A percentile compares a stretch with the other conserved stretches of the same genome.
phyloP scores from a whole-genome alignment of 345 rosid genomes.

The Eucalyptus pauciflora region DNA sequence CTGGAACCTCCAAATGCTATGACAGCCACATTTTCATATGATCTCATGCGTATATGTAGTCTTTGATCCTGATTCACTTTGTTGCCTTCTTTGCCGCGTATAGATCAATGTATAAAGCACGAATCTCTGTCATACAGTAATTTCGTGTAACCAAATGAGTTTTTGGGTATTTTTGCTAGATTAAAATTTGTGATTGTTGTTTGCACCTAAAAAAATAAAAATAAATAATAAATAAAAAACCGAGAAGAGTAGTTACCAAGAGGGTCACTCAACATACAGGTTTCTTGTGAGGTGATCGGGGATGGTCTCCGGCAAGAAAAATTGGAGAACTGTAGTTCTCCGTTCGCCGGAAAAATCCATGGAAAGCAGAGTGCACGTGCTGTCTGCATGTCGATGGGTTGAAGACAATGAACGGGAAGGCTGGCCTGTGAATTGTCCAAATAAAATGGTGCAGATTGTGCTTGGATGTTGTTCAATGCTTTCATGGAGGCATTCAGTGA shows the following conservation, averaged over 20 bases:
- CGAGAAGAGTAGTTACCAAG: neutral
- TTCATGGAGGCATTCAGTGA: neutral
- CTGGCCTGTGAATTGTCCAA: neutral
- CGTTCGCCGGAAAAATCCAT: neutral
- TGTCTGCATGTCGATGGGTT: neutral
- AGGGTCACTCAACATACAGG: neutral
- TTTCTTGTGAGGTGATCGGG: neutral
- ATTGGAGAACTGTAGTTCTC: neutral
- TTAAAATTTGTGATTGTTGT: neutral
- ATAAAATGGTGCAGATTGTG: neutral
- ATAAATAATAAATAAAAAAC: accelerated
- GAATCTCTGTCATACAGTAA: neutral
- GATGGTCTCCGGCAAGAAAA: neutral
- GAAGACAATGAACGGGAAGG: neutral
- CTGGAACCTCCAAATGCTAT: neutral
- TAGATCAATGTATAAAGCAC: neutral
- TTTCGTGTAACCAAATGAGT: neutral
- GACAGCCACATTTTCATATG: neutral
- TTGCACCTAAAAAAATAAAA: too few species aligned
- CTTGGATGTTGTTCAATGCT: neutral
- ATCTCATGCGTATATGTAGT: neutral
- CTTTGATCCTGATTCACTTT: neutral
- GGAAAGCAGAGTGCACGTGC: neutral
- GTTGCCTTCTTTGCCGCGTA: neutral
- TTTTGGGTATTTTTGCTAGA: neutral